A percentile compares a stretch with the other conserved stretches of the same genome.
Conservation (phyloP, 805 yeast species). For the Yamadazyma kitorensis region DNA sequence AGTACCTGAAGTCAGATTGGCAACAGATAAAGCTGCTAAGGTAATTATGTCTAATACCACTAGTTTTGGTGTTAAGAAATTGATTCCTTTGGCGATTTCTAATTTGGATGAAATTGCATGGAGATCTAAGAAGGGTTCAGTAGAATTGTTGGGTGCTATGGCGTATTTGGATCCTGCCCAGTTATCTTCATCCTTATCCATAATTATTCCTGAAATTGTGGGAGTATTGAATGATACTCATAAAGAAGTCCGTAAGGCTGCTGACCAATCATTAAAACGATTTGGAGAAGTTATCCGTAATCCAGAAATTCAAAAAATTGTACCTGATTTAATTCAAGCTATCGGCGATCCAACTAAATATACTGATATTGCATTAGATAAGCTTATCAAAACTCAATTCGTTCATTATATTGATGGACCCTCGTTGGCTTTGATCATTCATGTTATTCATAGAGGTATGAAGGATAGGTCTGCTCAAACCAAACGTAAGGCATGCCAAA, state of each 20-base stretch:
- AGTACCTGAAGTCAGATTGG: conserved; percentile 79
- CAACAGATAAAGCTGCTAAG: conserved; percentile 84
- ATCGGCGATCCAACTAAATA: conserved; percentile 93
- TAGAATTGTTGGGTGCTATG: conserved; percentile 94
- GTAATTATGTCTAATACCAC: conserved; percentile 89
- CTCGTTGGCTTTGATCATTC: conserved; percentile 89
- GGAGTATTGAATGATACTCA: conserved; percentile 93
- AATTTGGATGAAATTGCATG: conserved; percentile 87
- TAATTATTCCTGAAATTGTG: conserved; percentile 94
- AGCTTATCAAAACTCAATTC: conserved; percentile 84
- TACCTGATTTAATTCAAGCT: conserved; percentile 83
- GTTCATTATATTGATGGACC: conserved; percentile 99
- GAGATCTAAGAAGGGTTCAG: conserved; percentile 97
- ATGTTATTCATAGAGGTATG: conserved; percentile 94
- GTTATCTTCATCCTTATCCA: conserved; percentile 81
- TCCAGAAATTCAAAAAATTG: conserved; percentile 92
- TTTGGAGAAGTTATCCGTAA: conserved; percentile 97
- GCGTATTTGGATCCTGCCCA: conserved; percentile 96
- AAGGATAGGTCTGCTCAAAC: conserved; percentile 90
- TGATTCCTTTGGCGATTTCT: conserved; percentile 86
- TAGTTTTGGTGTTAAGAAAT: conserved; percentile 83
- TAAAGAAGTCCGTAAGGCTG: conserved; percentile 95
- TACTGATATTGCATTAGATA: conserved; percentile 85
- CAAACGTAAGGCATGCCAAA: conserved; percentile 92
- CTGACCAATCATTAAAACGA: conserved; percentile 80